A percentile compares a stretch with the other conserved stretches of the same genome.
Evolutionary conservation across 768 basidiomycete genomes (phyloP).

Genomic region (Serendipita vermifera): DNA sequence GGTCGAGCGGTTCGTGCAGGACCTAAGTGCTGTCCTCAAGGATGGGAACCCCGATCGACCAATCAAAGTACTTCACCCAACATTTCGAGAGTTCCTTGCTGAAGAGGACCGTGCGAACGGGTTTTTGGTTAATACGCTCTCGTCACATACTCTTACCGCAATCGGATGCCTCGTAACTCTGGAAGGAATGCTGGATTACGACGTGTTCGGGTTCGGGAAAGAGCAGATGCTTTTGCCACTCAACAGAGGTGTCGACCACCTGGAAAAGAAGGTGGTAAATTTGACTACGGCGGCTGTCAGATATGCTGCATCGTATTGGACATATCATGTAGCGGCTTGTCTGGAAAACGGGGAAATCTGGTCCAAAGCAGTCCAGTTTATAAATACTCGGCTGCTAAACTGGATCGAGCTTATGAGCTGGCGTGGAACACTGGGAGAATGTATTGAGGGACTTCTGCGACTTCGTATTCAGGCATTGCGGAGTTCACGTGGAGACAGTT

Average conservation of each 20-base stretch:
- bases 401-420: conserved; percentile 3
- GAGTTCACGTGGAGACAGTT: too few relatives aligned
- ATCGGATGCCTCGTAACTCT: background rate
- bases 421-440: background rate
- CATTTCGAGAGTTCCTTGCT: conserved; percentile 3
- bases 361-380: background rate
- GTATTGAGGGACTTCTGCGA: background rate
- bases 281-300: background rate
- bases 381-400: background rate
- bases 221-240: background rate
- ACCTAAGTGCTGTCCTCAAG: background rate
- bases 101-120: conserved; percentile 7
- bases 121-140: background rate
- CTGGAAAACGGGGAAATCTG: too few relatives aligned
- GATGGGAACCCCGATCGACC: conserved; percentile 3
- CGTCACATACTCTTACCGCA: background rate
- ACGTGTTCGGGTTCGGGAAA: background rate
- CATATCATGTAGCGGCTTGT: background rate
- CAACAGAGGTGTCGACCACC: background rate
- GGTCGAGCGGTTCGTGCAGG: background rate
- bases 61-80: conserved; percentile 6
- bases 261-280: background rate
- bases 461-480: background rate
- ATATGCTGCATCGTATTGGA: conserved; percentile 1
- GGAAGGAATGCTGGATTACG: background rate